Conservation (phyloP, 768 basidiomycete genomes). For the Mycena capillaripes region DNA sequence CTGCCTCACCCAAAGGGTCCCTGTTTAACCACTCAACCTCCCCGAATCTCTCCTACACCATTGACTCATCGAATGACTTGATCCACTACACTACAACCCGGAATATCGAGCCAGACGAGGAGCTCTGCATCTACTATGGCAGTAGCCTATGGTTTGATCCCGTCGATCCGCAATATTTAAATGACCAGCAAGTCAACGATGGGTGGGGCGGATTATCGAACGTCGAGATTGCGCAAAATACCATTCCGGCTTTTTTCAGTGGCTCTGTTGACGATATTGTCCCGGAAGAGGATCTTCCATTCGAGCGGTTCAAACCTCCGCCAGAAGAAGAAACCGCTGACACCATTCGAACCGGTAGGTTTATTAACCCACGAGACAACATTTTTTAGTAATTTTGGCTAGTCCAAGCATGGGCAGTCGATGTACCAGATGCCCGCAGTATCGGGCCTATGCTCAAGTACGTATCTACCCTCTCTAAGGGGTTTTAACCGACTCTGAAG, state of each 20-base stretch:
- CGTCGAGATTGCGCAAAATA: conserved; percentile 40
- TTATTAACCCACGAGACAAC: not conserved
- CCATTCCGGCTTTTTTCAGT: conserved; percentile 42
- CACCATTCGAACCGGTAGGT: conserved; percentile 69
- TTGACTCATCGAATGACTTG: conserved; percentile 67
- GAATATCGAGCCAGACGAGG: conserved; percentile 70
- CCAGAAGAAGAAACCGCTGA: conserved; percentile 75
- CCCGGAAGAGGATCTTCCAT: conserved; percentile 74
- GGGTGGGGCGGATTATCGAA: conserved; percentile 61
- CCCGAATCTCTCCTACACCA: conserved; percentile 79
- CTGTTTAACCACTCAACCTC: conserved; percentile 82
- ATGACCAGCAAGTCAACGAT: conserved; percentile 49
- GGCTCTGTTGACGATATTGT: conserved; percentile 64
- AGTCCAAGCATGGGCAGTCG: conserved; percentile 86
- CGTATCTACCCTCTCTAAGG: conserved; percentile 29
- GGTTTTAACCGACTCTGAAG: not conserved
- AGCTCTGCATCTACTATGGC: conserved; percentile 86
- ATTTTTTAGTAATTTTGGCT: conserved; percentile 9
- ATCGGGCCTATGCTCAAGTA: conserved; percentile 77
- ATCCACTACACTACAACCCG: conserved; percentile 75
- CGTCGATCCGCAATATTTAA: conserved; percentile 39
- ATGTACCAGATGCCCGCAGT: conserved; percentile 72
- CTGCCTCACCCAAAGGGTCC: conserved; percentile 65
- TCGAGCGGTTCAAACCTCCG: conserved; percentile 69
- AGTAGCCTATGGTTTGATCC: conserved; percentile 76